A percentile compares a stretch with the other conserved stretches of the same genome.
Evolutionary conservation across 2,329 filamentous ascomycete species (phyloP).

Genomic region (Cladorrhinum sp.): DNA sequence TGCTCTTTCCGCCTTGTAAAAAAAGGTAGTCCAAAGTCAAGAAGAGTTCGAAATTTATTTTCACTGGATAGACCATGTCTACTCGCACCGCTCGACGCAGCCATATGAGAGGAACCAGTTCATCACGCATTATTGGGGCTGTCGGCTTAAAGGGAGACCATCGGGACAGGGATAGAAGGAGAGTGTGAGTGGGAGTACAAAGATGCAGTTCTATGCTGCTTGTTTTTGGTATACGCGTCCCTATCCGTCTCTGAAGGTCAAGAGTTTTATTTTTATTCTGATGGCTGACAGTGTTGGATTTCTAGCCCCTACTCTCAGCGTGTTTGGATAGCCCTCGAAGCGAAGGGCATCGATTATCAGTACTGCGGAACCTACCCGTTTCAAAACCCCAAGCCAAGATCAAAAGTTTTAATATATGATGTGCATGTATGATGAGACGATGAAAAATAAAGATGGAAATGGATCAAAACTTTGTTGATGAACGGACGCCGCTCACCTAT

Average conservation of each 20-base stretch:
- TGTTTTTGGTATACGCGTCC: slow-evolving; percentile 68
- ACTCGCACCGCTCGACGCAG: slow-evolving; percentile 79
- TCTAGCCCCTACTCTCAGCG: slow-evolving; percentile 77
- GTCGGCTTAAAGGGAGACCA: slow-evolving; percentile 65
- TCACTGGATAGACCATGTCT: slow-evolving; percentile 79
- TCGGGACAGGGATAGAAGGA: too few relatives aligned
- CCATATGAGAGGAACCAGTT: slow-evolving; percentile 78
- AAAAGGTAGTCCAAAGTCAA: too few relatives aligned
- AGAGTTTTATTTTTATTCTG: slow-evolving; percentile 12
- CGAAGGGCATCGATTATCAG: slow-evolving; percentile 75
- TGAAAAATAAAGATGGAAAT: background rate
- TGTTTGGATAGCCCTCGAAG: slow-evolving; percentile 84
- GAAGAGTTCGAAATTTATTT: slow-evolving; percentile 52
- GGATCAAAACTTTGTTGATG: background rate
- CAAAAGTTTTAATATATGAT: slow-evolving; percentile 4
- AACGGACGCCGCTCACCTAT: too few relatives aligned
- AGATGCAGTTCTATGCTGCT: slow-evolving; percentile 75
- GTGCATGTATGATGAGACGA: too few relatives aligned
- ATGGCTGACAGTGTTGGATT: slow-evolving; percentile 21
- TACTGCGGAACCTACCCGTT: slow-evolving; percentile 85
- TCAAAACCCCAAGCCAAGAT: slow-evolving; percentile 52
- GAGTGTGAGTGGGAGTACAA: too few relatives aligned
- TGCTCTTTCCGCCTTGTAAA: too few relatives aligned
- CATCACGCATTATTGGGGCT: slow-evolving; percentile 82
- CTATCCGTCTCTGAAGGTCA: too few relatives aligned